Evolutionary conservation across 83 land plant genomes (phyloP).

Genomic region (Picea abies): DNA sequence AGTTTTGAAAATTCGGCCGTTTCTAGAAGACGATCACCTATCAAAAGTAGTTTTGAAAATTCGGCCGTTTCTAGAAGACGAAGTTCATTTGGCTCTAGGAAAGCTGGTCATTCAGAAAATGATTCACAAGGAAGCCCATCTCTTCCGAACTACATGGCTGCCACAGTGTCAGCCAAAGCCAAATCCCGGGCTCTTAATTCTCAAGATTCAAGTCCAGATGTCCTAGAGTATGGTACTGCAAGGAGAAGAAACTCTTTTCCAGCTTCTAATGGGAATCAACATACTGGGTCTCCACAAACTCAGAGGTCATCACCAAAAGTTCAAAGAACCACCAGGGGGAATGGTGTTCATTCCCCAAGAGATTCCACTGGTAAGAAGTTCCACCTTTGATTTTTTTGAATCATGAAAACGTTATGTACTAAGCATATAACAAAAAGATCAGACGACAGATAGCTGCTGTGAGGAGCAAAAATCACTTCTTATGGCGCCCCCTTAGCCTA

Average conservation of each 20-base stretch:
- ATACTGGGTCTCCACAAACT: constrained; percentile 33
- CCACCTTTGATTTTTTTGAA: not conserved
- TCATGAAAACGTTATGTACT: no score
- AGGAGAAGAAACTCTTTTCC: constrained; percentile 59
- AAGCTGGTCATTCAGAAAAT: constrained; percentile 18
- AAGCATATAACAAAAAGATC: no score
- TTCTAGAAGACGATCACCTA: constrained; percentile 34
- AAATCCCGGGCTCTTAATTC: constrained; percentile 39
- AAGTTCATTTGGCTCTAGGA: constrained; percentile 33
- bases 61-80: constrained; percentile 31
- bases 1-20: constrained; percentile 32
- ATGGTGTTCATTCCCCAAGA: constrained; percentile 29
- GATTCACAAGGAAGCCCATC: constrained; percentile 43
- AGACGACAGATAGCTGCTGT: no score
- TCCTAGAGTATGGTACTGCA: constrained; percentile 28
- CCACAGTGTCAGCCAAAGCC: constrained; percentile 66
- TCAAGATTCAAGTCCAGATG: constrained; percentile 58
- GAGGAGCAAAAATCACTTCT: no score
- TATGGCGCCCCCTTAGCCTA: no score
- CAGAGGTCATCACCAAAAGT: constrained; percentile 42
- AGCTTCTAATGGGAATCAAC: constrained; percentile 44
- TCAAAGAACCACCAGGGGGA: constrained; percentile 39
- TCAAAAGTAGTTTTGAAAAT: constrained; percentile 36
- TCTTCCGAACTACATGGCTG: constrained; percentile 65
- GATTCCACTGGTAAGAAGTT: constrained; percentile 3